Percentiles rank a stretch among this genome's conserved stretches.
Evolutionary conservation across 805 yeast species (phyloP).

Genomic region (Schwanniomyces sp.): DNA sequence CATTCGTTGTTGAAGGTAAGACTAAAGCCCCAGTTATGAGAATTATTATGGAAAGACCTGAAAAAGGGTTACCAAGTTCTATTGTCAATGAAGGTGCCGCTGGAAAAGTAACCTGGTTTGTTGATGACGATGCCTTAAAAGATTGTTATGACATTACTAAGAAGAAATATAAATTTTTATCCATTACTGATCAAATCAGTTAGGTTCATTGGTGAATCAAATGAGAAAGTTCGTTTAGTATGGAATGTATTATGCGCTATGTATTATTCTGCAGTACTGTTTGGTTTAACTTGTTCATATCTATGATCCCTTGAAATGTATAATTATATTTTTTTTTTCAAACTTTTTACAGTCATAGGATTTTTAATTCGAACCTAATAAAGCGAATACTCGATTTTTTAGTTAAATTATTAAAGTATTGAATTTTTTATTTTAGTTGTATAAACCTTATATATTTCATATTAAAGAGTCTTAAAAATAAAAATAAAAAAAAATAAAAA

Average conservation of each 20-base stretch:
- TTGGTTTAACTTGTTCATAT: neutral
- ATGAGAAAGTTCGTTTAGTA: neutral
- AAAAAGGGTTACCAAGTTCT: slow-evolving; percentile 91
- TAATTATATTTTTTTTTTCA: neutral
- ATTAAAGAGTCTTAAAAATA: neutral
- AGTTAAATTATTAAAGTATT: neutral
- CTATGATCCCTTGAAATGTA: neutral
- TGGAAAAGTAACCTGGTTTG: slow-evolving; percentile 96
- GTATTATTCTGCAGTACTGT: neutral
- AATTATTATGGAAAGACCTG: slow-evolving; percentile 94
- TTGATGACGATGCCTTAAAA: slow-evolving; percentile 86
- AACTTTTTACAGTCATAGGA: neutral
- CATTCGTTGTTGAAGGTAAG: slow-evolving; percentile 95
- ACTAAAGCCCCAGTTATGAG: slow-evolving; percentile 91
- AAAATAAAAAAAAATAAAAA: too few species aligned
- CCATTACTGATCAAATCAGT: slow-evolving; percentile 19
- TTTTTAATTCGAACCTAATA: neutral
- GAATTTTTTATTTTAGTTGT: neutral
- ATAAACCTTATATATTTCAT: neutral
- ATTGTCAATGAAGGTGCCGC: slow-evolving; percentile 96
- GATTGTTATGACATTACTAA: slow-evolving; percentile 72
- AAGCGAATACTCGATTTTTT: neutral
- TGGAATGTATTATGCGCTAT: neutral
- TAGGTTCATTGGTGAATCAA: neutral
- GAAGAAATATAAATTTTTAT: slow-evolving; percentile 64